phyloP scores from a whole-genome alignment of 2,329 filamentous ascomycete species.

The Colletotrichum scovillei region DNA sequence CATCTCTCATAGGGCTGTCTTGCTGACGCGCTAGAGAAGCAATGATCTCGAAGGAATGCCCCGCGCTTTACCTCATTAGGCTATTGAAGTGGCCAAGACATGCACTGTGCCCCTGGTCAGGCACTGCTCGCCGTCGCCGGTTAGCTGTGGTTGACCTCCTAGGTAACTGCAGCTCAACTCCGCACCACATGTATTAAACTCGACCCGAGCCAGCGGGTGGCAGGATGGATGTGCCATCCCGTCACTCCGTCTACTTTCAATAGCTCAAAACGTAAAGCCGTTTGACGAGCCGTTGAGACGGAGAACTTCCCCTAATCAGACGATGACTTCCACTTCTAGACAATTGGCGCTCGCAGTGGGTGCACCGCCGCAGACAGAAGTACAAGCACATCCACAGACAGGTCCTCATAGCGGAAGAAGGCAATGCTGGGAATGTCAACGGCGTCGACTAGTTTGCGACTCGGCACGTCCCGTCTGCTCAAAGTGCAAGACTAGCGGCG shows the following conservation, averaged over 20 bases:
- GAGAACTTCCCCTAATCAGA: neutral
- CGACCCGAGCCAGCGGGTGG: neutral
- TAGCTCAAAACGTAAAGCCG: constrained; percentile 13
- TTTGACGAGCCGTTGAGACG: neutral
- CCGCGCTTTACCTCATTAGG: constrained; percentile 27
- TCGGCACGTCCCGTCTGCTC: constrained; percentile 49
- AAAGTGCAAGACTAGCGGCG: constrained; percentile 46
- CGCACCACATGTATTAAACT: neutral
- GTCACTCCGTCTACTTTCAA: constrained; percentile 6
- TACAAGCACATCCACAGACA: neutral
- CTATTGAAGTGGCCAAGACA: constrained; percentile 36
- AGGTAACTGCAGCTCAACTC: neutral
- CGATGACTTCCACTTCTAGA: neutral
- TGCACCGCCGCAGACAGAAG: neutral
- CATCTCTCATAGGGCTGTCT: neutral
- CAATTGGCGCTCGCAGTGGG: neutral
- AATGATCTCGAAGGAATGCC: neutral
- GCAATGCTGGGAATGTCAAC: constrained; percentile 56
- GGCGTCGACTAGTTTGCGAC: constrained; percentile 52
- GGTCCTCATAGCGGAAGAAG: neutral
- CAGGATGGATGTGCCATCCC: neutral
- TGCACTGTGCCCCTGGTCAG: neutral
- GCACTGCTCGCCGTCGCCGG: neutral
- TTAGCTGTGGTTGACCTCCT: neutral
- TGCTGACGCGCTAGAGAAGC: neutral